Evolutionary conservation across 2,329 filamentous ascomycete genomes (phyloP).

Genomic region (Xylaria sp.): DNA sequence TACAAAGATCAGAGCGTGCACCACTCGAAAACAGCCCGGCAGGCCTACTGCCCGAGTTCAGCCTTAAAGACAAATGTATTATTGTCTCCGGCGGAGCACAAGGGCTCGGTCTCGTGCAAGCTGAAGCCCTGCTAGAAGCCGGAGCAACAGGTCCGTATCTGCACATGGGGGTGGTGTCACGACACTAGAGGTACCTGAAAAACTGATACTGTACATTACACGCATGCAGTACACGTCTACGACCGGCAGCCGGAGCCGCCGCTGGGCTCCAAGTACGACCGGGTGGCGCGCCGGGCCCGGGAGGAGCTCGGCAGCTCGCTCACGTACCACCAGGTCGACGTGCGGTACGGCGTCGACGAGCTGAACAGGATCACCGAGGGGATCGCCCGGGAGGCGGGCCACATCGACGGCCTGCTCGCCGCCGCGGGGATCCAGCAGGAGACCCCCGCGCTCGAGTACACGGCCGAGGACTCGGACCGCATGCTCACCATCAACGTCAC

Average conservation of each 20-base stretch:
- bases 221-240: slow-evolving; percentile 63
- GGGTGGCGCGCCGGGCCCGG: slow-evolving; percentile 64
- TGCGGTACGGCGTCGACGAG: slow-evolving; percentile 65
- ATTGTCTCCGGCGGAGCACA: slow-evolving; percentile 77
- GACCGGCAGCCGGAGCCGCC: slow-evolving; percentile 63
- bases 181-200: not conserved
- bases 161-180: not conserved
- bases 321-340: slow-evolving; percentile 78
- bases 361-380: slow-evolving; percentile 68
- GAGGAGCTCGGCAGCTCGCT: slow-evolving; percentile 68
- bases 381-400: slow-evolving; percentile 71
- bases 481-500: slow-evolving; percentile 86
- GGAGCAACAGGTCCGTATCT: slow-evolving; percentile 63
- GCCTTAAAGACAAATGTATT: slow-evolving; percentile 71
- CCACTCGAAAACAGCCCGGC: slow-evolving; percentile 7
- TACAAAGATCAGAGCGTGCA: slow-evolving; percentile 8
- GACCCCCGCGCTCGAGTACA: slow-evolving; percentile 79
- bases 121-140: slow-evolving; percentile 78
- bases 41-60: slow-evolving; percentile 69
- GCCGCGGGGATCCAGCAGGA: slow-evolving; percentile 79
- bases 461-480: slow-evolving; percentile 71
- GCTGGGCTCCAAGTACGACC: slow-evolving; percentile 60
- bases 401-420: slow-evolving; percentile 77
- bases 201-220: too few species aligned
- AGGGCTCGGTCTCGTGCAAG: slow-evolving; percentile 76